Evolutionary conservation across 805 yeast genomes (phyloP).

Genomic region (Monosporozyma aerobia): DNA sequence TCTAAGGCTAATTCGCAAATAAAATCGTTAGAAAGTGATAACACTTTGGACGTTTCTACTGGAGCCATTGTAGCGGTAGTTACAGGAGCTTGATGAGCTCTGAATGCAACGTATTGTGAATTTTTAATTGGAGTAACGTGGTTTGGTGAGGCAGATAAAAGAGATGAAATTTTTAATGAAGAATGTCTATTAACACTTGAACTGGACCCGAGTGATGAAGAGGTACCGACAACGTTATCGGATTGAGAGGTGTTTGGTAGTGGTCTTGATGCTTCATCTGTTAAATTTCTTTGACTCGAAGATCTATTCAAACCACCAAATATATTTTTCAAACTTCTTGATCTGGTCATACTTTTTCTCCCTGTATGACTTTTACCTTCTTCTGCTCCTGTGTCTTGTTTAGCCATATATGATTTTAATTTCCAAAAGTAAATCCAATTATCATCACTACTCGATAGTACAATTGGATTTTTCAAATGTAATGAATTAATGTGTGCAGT

Average conservation of each 20-base stretch:
- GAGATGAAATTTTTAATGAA: neutral
- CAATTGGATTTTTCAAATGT: slow-evolving; percentile 17
- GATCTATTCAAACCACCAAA: slow-evolving; percentile 7
- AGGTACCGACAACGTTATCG: neutral
- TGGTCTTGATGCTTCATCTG: slow-evolving; percentile 1
- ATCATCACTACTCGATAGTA: slow-evolving; percentile 78
- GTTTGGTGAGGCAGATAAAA: neutral
- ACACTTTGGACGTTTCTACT: slow-evolving; percentile 46
- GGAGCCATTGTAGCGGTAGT: slow-evolving; percentile 79
- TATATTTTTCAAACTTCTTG: slow-evolving; percentile 10
- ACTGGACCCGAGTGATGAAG: neutral
- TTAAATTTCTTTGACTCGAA: slow-evolving; percentile 5
- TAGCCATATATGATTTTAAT: slow-evolving; percentile 23
- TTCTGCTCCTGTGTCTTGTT: neutral
- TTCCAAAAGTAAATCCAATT: slow-evolving; percentile 82
- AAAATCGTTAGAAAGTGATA: slow-evolving; percentile 70
- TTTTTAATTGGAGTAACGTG: slow-evolving; percentile 24
- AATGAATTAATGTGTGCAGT: slow-evolving; percentile 35
- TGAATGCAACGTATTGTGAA: slow-evolving; percentile 58
- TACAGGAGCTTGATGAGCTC: slow-evolving; percentile 63
- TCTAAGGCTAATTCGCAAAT: slow-evolving; percentile 51
- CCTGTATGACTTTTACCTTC: neutral
- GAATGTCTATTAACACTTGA: neutral
- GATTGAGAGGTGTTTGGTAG: neutral
- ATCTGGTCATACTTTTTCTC: slow-evolving; percentile 5